Conservation (phyloP, 2,329 filamentous ascomycete species). For the Chaetomiaceae sp. region DNA sequence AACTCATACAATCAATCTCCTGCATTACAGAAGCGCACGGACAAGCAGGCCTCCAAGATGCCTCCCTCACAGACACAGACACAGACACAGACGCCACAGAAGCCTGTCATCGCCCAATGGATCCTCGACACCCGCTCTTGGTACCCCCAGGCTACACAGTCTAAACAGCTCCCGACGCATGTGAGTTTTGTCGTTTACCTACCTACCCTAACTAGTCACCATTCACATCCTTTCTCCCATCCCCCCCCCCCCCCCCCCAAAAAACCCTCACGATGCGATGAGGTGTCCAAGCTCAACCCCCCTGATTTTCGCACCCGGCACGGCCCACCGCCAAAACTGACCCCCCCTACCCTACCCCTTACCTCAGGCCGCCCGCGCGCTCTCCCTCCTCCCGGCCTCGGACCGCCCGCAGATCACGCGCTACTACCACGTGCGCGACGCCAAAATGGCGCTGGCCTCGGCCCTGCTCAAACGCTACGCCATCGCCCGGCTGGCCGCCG, state of each 20-base stretch:
- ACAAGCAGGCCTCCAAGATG: background rate
- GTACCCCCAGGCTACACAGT: slow-evolving; percentile 51
- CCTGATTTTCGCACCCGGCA: too few relatives aligned
- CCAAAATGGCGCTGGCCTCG: slow-evolving; percentile 69
- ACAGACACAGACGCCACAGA: background rate
- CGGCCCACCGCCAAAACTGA: too few relatives aligned
- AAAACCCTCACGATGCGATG: too few relatives aligned
- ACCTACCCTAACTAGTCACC: too few relatives aligned
- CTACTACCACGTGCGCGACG: slow-evolving; percentile 66
- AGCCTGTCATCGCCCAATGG: slow-evolving; percentile 52
- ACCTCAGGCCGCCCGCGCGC: slow-evolving; percentile 48
- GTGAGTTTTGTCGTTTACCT: slow-evolving; percentile 34
- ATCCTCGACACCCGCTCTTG: slow-evolving; percentile 56
- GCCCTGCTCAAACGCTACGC: slow-evolving; percentile 69
- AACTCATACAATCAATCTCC: background rate
- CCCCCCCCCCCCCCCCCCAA: background rate
- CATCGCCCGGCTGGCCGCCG: slow-evolving; percentile 47
- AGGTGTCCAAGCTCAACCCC: too few relatives aligned
- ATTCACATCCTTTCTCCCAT: background rate
- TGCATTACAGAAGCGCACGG: background rate
- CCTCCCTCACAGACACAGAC: background rate
- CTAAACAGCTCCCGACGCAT: slow-evolving; percentile 43
- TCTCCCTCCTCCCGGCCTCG: slow-evolving; percentile 48
- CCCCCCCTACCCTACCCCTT: background rate
- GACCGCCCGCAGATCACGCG: slow-evolving; percentile 56